Evolutionary conservation across 1,139 yeast species (phyloP).

Genomic region (Hanseniaspora uvarum): DNA sequence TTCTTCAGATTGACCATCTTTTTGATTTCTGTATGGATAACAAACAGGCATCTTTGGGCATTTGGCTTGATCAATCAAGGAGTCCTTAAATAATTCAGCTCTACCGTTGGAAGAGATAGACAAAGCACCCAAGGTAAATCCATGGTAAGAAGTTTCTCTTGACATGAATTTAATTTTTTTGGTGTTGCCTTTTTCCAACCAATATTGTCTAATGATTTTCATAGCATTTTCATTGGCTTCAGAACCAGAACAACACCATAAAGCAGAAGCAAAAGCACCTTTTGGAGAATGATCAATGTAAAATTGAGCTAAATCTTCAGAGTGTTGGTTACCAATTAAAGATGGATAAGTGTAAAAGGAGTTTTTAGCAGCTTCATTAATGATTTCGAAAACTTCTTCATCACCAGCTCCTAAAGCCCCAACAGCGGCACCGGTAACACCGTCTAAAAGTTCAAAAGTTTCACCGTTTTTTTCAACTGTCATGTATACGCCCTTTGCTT

Average conservation of each 20-base stretch:
- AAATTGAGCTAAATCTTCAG: conserved; percentile 42
- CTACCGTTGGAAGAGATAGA: conserved; percentile 36
- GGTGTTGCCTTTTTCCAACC: conserved; percentile 37
- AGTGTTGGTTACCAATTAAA: conserved; percentile 36
- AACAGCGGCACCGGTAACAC: conserved; percentile 33
- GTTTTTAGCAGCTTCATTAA: conserved; percentile 25
- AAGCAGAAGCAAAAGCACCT: conserved; percentile 39
- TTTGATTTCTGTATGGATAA: conserved; percentile 32
- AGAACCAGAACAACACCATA: conserved; percentile 45
- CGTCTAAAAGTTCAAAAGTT: conserved; percentile 33
- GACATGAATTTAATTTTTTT: conserved; percentile 39
- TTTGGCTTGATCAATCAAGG: conserved; percentile 22
- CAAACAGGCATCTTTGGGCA: conserved; percentile 25
- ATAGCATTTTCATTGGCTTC: conserved; percentile 46
- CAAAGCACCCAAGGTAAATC: conserved; percentile 41
- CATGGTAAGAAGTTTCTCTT: conserved; percentile 43
- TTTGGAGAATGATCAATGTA: conserved; percentile 39
- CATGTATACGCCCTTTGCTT: conserved; percentile 42
- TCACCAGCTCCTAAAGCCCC: conserved; percentile 30
- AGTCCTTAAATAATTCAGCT: conserved; percentile 28
- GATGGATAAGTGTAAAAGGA: conserved; percentile 39
- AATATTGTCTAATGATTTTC: conserved; percentile 43
- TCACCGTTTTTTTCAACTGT: conserved; percentile 42
- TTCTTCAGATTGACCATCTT: conserved; percentile 32
- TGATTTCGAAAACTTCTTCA: conserved; percentile 25